Percentiles rank a stretch among this genome's conserved stretches.
These are phyloP conservation scores for Colletotrichum tofieldiae DNA, from an alignment of 2,329 filamentous ascomycete genomes.

Conservation along the genomic window DNA sequence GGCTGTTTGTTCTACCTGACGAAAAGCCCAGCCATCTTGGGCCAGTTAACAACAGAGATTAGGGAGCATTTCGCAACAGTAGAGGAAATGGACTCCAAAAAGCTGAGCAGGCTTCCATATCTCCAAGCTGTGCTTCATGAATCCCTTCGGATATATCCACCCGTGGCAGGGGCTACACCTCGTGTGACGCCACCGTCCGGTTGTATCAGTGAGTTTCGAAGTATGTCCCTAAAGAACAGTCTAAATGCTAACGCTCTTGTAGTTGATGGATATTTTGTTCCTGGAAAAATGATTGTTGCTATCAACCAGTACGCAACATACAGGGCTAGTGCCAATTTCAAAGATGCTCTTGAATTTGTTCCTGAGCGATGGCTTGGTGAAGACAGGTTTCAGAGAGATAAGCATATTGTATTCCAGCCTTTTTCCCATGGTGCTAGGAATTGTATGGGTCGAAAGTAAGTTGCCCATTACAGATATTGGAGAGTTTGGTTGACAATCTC, in stretches of 20 bases:
- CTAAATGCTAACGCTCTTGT: not conserved
- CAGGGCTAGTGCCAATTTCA: not conserved
- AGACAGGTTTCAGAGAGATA: not conserved
- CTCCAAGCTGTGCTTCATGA: constrained; percentile 40
- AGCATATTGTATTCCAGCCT: constrained; percentile 5
- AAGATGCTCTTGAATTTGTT: not conserved
- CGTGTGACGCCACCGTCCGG: not conserved
- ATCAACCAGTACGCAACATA: constrained; percentile 1
- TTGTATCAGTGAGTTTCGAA: not conserved
- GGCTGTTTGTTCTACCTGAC: constrained; percentile 1
- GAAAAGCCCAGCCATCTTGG: not conserved
- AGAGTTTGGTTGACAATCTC: not conserved
- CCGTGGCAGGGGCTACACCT: not conserved
- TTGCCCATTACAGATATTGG: constrained; percentile 58
- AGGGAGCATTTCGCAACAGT: not conserved
- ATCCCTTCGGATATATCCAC: constrained; percentile 10
- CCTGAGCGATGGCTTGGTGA: not conserved
- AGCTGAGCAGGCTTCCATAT: constrained; percentile 12
- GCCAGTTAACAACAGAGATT: not conserved
- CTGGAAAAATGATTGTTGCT: constrained; percentile 1
- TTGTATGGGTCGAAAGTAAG: constrained; percentile 34
- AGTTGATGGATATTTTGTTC: constrained; percentile 2
- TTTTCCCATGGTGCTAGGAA: constrained; percentile 19
- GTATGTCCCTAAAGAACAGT: not conserved
- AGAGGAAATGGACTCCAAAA: not conserved